Conservation (phyloP, 2,329 filamentous ascomycete species). For the Alternaria burnsii region DNA sequence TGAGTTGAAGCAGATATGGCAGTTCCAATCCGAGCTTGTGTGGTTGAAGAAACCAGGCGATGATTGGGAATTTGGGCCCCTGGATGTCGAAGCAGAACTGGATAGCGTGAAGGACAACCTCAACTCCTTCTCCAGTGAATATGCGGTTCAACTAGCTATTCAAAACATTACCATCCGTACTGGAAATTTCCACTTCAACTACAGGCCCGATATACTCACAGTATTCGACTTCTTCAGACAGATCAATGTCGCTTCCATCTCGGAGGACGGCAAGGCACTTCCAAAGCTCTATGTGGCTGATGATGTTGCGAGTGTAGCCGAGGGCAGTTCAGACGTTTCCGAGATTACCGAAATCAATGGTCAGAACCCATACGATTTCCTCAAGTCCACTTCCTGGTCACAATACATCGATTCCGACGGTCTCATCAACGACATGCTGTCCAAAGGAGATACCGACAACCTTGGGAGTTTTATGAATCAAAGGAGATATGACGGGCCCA, state of each 20-base stretch:
- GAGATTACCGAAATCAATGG: constrained; percentile 39
- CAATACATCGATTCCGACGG: constrained; percentile 37
- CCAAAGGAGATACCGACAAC: constrained; percentile 33
- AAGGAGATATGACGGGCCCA: constrained; percentile 31
- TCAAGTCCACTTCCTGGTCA: constrained; percentile 26
- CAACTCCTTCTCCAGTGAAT: constrained; percentile 44
- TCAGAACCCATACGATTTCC: constrained; percentile 33
- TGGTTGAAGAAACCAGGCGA: constrained; percentile 47
- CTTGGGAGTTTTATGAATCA: constrained; percentile 27
- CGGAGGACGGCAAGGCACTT: constrained; percentile 41
- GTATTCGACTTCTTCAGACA: constrained; percentile 30
- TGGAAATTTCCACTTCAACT: constrained; percentile 42
- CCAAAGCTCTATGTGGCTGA: constrained; percentile 45
- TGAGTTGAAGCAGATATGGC: constrained; percentile 41
- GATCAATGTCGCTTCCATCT: constrained; percentile 38
- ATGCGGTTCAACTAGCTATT: constrained; percentile 48
- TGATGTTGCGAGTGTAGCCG: constrained; percentile 27
- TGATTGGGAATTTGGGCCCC: constrained; percentile 42
- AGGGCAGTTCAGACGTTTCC: constrained; percentile 30
- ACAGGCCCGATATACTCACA: constrained; percentile 38
- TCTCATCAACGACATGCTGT: constrained; percentile 31
- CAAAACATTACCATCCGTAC: constrained; percentile 34
- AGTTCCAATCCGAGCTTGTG: constrained; percentile 49
- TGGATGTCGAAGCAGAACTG: constrained; percentile 48
- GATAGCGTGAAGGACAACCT: constrained; percentile 44